Evolutionary conservation across 2,329 filamentous ascomycete species (phyloP).

Genomic region (Claviceps quebecensis): DNA sequence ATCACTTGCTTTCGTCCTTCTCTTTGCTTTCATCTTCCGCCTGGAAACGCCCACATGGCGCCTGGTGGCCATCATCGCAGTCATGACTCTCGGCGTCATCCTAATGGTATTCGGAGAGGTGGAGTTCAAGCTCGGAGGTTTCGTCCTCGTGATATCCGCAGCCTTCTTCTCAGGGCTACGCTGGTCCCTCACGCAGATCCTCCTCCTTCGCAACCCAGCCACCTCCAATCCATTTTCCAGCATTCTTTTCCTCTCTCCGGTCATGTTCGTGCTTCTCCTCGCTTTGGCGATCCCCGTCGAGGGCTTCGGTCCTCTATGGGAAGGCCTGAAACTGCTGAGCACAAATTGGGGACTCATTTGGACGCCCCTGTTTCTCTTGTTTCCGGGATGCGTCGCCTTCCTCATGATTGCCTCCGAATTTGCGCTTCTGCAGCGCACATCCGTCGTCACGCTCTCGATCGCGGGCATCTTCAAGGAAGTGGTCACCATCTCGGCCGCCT

Average conservation of each 20-base stretch:
- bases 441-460: slow-evolving; percentile 89
- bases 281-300: slow-evolving; percentile 76
- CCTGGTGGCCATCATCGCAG: slow-evolving; percentile 72
- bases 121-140: slow-evolving; percentile 74
- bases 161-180: slow-evolving; percentile 94
- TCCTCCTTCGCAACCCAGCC: slow-evolving; percentile 83
- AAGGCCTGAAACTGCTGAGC: slow-evolving; percentile 50
- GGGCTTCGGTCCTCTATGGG: slow-evolving; percentile 53
- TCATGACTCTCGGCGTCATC: slow-evolving; percentile 85
- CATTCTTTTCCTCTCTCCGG: slow-evolving; percentile 91
- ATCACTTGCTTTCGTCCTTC: slow-evolving; percentile 80
- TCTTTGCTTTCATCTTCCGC: slow-evolving; percentile 89
- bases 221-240: slow-evolving; percentile 94
- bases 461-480: slow-evolving; percentile 99
- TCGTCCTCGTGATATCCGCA: slow-evolving; percentile 81
- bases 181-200: slow-evolving; percentile 96
- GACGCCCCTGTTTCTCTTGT: slow-evolving; percentile 63
- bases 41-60: slow-evolving; percentile 79
- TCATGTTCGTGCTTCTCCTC: slow-evolving; percentile 83
- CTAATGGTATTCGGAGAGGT: slow-evolving; percentile 98
- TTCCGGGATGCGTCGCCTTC: slow-evolving; percentile 84
- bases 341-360: slow-evolving; percentile 52
- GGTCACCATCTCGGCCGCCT: slow-evolving; percentile 81
- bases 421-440: slow-evolving; percentile 84
- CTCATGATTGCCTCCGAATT: slow-evolving; percentile 96